phyloP scores from a whole-genome alignment of 1,139 yeast species.

The Groenewaldozyma auringiensis region DNA sequence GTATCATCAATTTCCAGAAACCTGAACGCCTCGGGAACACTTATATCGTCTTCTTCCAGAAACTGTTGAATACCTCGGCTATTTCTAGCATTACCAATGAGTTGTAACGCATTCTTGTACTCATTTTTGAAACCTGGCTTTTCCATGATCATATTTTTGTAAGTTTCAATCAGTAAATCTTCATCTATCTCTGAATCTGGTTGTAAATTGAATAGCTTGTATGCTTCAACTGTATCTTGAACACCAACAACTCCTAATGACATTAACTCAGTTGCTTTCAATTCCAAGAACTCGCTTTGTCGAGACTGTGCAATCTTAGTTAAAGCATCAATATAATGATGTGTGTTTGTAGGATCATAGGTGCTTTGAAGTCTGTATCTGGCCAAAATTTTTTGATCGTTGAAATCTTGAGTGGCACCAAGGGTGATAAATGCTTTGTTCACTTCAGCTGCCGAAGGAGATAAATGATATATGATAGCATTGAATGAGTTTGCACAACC shows the following conservation, averaged over 20 bases:
- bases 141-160: slow-evolving; percentile 14
- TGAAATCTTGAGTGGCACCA: slow-evolving; percentile 52
- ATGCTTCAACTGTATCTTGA: slow-evolving; percentile 50
- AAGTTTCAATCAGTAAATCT: slow-evolving; percentile 24
- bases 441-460: neutral
- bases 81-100: slow-evolving; percentile 22
- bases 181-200: slow-evolving; percentile 17
- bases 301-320: slow-evolving; percentile 41
- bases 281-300: slow-evolving; percentile 40
- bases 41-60: slow-evolving; percentile 47
- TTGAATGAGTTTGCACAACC: neutral
- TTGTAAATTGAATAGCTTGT: slow-evolving; percentile 46
- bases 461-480: neutral
- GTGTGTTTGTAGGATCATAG: slow-evolving; percentile 47
- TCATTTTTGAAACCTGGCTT: slow-evolving; percentile 13
- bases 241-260: slow-evolving; percentile 57
- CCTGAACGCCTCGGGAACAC: slow-evolving; percentile 49
- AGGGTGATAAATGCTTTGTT: slow-evolving; percentile 39
- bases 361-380: slow-evolving; percentile 51
- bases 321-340: slow-evolving; percentile 65
- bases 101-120: slow-evolving; percentile 18
- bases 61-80: slow-evolving; percentile 40
- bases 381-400: slow-evolving; percentile 52
- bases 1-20: slow-evolving; percentile 53
- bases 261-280: slow-evolving; percentile 45